phyloP scores from a whole-genome alignment of 345 rosid genomes.

The Salix brachista region DNA sequence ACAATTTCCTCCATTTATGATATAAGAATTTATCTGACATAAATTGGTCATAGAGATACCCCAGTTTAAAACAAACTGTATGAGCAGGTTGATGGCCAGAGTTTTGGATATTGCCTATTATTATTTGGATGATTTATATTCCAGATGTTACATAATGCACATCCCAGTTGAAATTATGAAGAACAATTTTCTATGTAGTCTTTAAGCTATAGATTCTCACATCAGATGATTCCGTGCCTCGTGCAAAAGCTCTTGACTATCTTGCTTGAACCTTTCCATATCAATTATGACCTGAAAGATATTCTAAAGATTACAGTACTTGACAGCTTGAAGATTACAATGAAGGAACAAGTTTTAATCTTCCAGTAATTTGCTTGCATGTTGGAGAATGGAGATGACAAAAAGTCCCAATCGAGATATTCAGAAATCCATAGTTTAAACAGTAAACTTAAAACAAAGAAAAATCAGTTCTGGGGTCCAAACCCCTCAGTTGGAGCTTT shows the following conservation, averaged over 20 bases:
- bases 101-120: neutral
- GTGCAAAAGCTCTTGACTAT: slow-evolving; percentile 39
- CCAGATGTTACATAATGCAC: neutral
- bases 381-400: neutral
- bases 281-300: slow-evolving; percentile 56
- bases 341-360: neutral
- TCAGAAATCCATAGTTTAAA: neutral
- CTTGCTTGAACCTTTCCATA: slow-evolving; percentile 84
- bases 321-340: slow-evolving; percentile 2
- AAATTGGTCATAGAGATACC: neutral
- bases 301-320: neutral
- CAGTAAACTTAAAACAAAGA: neutral
- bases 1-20: neutral
- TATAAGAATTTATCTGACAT: neutral
- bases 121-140: neutral
- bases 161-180: neutral
- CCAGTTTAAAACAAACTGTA: neutral
- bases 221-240: slow-evolving; percentile 47
- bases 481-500: neutral
- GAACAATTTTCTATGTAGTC: neutral
- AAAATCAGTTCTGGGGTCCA: neutral
- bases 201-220: slow-evolving; percentile 33
- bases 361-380: neutral
- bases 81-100: neutral
- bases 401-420: neutral